Percentiles rank a stretch among this genome's conserved stretches.
Conservation (phyloP, 768 basidiomycete species). For the Lentinula raphanica region DNA sequence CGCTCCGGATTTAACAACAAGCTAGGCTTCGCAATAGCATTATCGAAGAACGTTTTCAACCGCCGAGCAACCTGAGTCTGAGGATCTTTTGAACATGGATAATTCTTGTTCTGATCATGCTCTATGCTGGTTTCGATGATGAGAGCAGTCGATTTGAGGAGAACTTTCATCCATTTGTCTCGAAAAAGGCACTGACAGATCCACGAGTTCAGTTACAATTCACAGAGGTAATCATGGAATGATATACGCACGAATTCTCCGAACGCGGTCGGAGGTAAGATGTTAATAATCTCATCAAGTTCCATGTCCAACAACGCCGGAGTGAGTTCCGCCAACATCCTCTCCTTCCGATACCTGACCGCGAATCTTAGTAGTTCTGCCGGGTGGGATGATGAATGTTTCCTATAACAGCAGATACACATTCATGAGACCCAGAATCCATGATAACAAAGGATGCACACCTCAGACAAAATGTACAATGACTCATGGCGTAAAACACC, state of each 20-base stretch:
- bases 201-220: background rate
- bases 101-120: background rate
- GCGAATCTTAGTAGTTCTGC: background rate
- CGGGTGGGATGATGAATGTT: background rate
- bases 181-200: background rate
- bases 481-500: constrained; percentile 2
- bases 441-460: background rate
- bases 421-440: background rate
- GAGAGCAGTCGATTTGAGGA: background rate
- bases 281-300: background rate
- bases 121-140: background rate
- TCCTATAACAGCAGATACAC: background rate
- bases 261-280: background rate
- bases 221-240: background rate
- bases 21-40: background rate
- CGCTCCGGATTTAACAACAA: background rate
- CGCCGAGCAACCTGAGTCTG: background rate
- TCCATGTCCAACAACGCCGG: constrained; percentile 1
- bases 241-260: constrained; percentile 1
- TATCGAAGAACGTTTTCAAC: background rate
- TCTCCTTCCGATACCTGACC: background rate
- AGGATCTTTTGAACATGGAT: background rate
- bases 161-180: background rate
- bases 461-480: constrained; percentile 1
- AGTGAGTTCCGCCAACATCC: background rate